Evolutionary conservation across 192 early-diverging fungal species (phyloP).

Genomic region (Oehlia diaphana): DNA sequence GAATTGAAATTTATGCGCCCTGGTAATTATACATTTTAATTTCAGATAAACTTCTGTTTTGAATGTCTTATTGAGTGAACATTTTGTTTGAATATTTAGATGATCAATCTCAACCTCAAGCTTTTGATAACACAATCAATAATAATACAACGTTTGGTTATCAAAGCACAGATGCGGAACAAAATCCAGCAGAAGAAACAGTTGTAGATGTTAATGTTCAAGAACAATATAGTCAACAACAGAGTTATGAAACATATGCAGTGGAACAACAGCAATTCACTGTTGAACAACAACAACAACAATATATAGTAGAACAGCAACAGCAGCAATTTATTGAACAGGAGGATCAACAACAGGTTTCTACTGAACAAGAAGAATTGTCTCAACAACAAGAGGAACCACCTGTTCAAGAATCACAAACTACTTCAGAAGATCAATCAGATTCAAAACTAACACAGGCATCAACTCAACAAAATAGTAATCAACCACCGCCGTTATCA

Average conservation of each 20-base stretch:
- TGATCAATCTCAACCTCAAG: background rate
- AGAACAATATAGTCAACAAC: slow-evolving; percentile 23
- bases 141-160: background rate
- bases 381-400: background rate
- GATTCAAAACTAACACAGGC: slow-evolving; percentile 5
- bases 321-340: background rate
- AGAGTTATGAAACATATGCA: slow-evolving; percentile 12
- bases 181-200: background rate
- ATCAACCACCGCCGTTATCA: background rate
- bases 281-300: slow-evolving; percentile 8
- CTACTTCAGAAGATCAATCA: background rate
- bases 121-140: background rate
- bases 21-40: background rate
- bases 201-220: background rate
- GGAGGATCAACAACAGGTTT: background rate
- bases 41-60: background rate
- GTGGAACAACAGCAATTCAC: background rate
- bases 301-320: background rate
- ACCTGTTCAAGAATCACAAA: background rate
- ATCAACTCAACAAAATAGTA: background rate
- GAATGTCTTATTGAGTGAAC: background rate
- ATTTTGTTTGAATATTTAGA: background rate
- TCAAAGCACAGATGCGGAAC: background rate
- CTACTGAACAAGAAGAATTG: slow-evolving; percentile 11
- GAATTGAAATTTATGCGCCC: slow-evolving; percentile 14